phyloP scores from a whole-genome alignment of 768 basidiomycete species.

The Calocybe indica region DNA sequence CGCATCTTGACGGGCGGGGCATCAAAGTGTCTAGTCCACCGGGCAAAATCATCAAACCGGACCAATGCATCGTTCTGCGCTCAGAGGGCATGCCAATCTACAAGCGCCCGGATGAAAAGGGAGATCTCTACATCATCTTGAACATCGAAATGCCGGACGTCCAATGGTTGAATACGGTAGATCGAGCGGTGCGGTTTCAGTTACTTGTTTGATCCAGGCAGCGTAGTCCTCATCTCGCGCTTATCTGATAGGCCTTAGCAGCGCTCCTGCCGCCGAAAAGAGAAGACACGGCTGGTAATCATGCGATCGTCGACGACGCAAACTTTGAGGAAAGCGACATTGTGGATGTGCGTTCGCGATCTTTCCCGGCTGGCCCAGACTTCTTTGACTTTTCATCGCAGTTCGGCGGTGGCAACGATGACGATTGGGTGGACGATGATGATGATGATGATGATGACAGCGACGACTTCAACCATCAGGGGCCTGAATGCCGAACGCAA shows the following conservation, averaged over 20 bases:
- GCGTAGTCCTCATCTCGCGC: background rate
- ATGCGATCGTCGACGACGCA: constrained; percentile 65
- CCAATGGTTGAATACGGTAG: constrained; percentile 67
- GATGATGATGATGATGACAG: constrained; percentile 52
- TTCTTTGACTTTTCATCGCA: constrained; percentile 75
- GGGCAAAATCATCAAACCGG: constrained; percentile 70
- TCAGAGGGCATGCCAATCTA: constrained; percentile 89
- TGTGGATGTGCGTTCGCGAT: constrained; percentile 77
- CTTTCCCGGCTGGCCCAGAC: constrained; percentile 64
- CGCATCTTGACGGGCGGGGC: constrained; percentile 92
- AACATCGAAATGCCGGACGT: constrained; percentile 85
- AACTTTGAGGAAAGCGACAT: constrained; percentile 73
- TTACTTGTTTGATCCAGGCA: background rate
- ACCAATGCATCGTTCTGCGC: constrained; percentile 66
- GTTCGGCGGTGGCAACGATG: constrained; percentile 70
- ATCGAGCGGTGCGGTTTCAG: constrained; percentile 42
- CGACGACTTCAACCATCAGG: constrained; percentile 21
- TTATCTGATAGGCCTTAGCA: constrained; percentile 46
- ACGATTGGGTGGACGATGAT: constrained; percentile 66
- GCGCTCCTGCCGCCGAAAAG: constrained; percentile 74
- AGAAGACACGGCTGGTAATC: constrained; percentile 62
- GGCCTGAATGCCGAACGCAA: constrained; percentile 58
- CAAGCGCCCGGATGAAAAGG: constrained; percentile 59
- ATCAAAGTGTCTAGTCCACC: constrained; percentile 70
- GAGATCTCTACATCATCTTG: constrained; percentile 78